phyloP scores from a whole-genome alignment of 441 rosid species.

The Euphorbia corollata region DNA sequence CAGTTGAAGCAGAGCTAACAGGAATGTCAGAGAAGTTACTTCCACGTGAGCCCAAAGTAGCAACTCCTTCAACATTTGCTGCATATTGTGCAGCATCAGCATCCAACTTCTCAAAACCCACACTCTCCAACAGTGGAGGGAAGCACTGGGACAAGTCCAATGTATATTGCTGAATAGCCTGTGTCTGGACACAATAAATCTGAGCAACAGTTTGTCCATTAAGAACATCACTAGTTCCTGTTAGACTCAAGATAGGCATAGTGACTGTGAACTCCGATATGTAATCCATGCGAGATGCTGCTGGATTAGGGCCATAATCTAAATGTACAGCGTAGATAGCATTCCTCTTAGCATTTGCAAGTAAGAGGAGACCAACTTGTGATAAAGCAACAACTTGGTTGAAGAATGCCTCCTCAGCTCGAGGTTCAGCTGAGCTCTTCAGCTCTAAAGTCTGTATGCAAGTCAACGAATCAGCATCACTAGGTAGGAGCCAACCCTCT shows the following conservation, averaged over 20 bases:
- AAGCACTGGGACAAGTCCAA: constrained; percentile 66
- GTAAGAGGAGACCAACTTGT: constrained; percentile 54
- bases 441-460: constrained; percentile 70
- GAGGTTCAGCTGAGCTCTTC: constrained; percentile 57
- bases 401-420: constrained; percentile 59
- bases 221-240: constrained; percentile 49
- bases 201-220: constrained; percentile 51
- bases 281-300: constrained; percentile 58
- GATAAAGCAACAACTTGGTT: constrained; percentile 66
- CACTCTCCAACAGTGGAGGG: constrained; percentile 50
- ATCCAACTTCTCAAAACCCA: constrained; percentile 43
- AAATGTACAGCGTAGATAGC: constrained; percentile 71
- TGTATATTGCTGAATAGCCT: constrained; percentile 77
- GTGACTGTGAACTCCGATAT: constrained; percentile 72
- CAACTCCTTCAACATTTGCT: constrained; percentile 33
- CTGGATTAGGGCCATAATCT: constrained; percentile 66
- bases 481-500: constrained; percentile 75
- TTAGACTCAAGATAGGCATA: constrained; percentile 80
- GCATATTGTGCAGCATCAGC: constrained; percentile 32
- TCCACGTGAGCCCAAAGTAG: constrained; percentile 31
- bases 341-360: constrained; percentile 85
- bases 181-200: constrained; percentile 80
- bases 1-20: constrained; percentile 24
- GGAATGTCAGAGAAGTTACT: constrained; percentile 37
- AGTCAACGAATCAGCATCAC: constrained; percentile 57